These are phyloP conservation scores for Calonectria hongkongensis DNA, from an alignment of 2,329 filamentous ascomycete genomes.

Conservation along the genomic window DNA sequence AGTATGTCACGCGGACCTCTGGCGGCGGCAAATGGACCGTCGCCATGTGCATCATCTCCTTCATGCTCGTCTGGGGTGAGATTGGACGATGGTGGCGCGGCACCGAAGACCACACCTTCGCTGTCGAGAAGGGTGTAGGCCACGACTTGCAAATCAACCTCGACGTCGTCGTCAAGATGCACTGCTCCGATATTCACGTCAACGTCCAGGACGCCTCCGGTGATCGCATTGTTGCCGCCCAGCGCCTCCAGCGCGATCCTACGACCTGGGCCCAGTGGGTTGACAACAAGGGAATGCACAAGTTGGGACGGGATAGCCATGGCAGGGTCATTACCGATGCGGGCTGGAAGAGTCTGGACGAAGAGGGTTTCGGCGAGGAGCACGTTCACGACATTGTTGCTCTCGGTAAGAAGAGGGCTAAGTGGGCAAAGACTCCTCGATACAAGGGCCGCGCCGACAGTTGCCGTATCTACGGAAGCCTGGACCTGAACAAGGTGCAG, in stretches of 20 bases:
- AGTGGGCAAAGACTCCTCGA: conserved; percentile 85
- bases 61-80: conserved; percentile 86
- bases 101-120: conserved; percentile 90
- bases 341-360: conserved; percentile 72
- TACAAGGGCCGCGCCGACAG: conserved; percentile 79
- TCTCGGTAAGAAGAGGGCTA: conserved; percentile 77
- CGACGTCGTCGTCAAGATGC: conserved; percentile 93
- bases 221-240: conserved; percentile 90
- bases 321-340: conserved; percentile 74
- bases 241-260: conserved; percentile 82
- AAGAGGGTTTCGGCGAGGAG: conserved; percentile 84
- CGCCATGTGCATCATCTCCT: conserved; percentile 83
- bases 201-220: conserved; percentile 98
- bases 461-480: conserved; percentile 91
- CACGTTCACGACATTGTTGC: conserved; percentile 94
- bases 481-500: conserved; percentile 97
- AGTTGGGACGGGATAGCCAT: conserved; percentile 73
- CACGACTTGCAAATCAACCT: conserved; percentile 95
- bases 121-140: conserved; percentile 92
- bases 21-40: conserved; percentile 97
- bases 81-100: conserved; percentile 89
- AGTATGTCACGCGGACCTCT: conserved; percentile 89
- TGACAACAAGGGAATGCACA: conserved; percentile 79
- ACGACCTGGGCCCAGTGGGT: conserved; percentile 91
- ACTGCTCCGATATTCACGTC: conserved; percentile 90